phyloP scores from a whole-genome alignment of 148 eudicot species.

The Amaranthus cruentus region DNA sequence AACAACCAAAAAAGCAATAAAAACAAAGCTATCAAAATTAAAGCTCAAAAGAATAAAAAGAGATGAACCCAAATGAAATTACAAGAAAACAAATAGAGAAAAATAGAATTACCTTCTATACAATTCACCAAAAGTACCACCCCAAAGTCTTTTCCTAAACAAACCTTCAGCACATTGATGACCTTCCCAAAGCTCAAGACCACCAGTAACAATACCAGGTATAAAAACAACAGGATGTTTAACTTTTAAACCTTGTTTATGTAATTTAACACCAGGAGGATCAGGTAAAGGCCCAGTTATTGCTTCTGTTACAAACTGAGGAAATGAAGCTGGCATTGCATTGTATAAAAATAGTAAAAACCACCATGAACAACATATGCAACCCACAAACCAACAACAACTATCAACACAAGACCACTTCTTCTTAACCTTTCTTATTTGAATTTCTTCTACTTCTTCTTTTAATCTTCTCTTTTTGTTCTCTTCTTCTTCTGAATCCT shows the following conservation, averaged over 20 bases:
- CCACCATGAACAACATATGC: conserved; percentile 74
- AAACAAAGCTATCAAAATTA: not conserved
- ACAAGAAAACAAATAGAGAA: not conserved
- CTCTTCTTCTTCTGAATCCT: conserved; percentile 10
- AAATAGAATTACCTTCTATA: conserved; percentile 57
- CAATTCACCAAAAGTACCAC: conserved; percentile 89
- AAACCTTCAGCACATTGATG: conserved; percentile 74
- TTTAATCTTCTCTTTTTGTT: conserved; percentile 5
- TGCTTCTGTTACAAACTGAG: conserved; percentile 81
- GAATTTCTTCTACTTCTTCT: not conserved
- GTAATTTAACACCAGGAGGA: conserved; percentile 72
- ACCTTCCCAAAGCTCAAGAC: conserved; percentile 96
- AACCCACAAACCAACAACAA: conserved; percentile 77
- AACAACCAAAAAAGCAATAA: not conserved
- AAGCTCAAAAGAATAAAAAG: not conserved
- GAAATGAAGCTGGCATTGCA: conserved; percentile 83
- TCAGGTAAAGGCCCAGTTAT: conserved; percentile 81
- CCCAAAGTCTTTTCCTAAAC: conserved; percentile 84
- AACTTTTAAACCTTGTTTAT: conserved; percentile 55
- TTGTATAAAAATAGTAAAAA: conserved; percentile 54
- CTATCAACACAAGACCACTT: conserved; percentile 70
- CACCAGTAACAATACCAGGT: conserved; percentile 94
- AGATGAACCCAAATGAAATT: not conserved
- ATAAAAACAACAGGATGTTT: conserved; percentile 95
- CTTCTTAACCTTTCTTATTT: conserved; percentile 9